phyloP scores from a whole-genome alignment of 2,329 filamentous ascomycete species.

The Fusarium torulosum region DNA sequence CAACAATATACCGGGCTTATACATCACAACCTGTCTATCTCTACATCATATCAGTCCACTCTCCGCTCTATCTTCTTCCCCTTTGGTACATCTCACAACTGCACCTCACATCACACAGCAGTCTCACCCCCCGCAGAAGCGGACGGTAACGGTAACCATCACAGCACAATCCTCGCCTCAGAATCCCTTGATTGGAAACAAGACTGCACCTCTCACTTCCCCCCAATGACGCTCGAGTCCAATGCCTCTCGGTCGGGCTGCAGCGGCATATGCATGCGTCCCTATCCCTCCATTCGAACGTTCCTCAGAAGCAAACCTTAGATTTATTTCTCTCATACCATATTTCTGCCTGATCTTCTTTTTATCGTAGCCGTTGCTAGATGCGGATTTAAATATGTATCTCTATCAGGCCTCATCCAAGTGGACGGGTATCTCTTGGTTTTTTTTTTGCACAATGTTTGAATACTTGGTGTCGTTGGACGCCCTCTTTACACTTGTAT shows the following conservation, averaged over 20 bases:
- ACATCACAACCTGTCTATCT: neutral
- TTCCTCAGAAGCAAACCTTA: constrained; percentile 14
- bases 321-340: constrained; percentile 29
- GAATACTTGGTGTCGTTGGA: constrained; percentile 24
- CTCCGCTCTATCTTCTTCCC: neutral
- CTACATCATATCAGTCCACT: neutral
- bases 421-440: constrained; percentile 18
- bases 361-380: constrained; percentile 8
- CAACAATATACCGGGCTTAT: neutral
- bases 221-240: constrained; percentile 1
- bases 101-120: constrained; percentile 35
- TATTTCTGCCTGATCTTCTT: constrained; percentile 22
- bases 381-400: constrained; percentile 42
- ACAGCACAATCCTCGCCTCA: constrained; percentile 37
- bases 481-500: constrained; percentile 31
- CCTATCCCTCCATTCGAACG: constrained; percentile 29
- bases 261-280: constrained; percentile 45
- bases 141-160: constrained; percentile 1
- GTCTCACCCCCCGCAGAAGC: constrained; percentile 35
- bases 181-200: constrained; percentile 42
- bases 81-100: neutral
- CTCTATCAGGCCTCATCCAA: constrained; percentile 24
- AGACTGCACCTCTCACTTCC: constrained; percentile 24
- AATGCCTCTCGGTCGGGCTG: constrained; percentile 33
- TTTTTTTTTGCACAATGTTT: constrained; percentile 20